Evolutionary conservation across 192 early-diverging fungal species (phyloP), one percentile per base, ranked within the genome.

Genomic region (Coemansia sp.): DNA sequence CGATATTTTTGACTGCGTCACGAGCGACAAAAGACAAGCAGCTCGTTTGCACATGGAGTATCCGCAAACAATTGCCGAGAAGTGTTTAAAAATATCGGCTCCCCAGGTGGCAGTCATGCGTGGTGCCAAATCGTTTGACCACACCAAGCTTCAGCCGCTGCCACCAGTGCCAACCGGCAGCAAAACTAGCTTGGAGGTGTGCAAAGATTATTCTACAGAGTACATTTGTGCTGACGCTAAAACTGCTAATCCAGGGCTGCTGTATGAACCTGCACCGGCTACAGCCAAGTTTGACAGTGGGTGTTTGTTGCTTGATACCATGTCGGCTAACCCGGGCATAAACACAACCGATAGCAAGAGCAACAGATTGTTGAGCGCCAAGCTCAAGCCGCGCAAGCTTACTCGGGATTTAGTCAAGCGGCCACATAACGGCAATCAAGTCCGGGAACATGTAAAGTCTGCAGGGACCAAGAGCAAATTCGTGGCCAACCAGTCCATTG

Each of bases 371-470:
- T 5, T 40, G n/a, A 23, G 61, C 18, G 24, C 26, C 21, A 63
- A 55, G 38, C 28, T 55, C 61, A 79, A 73, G 64, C 64, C 76
- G 14, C 67, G 71, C n/a, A 79, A 73, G 66, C 76, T 79, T 2
- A 46, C 66, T 38, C 76, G 76, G 20, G 64, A 58, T 21, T 20
- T 53, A 0, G 34, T 25, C 10, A 66, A 61, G 57, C 71, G 58
- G 25, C 14, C 60, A 9, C 25, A n/a, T 20, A 12, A 0, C 18
- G 21, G 23, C 66, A 36, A 10, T 21, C 56, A 23, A n/a, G 17
- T 5, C 53, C 15, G 31, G 12, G 26, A 61, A 17, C 50, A 20
- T n/a, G 24, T 18, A 17, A 9, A 15, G 14, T 20, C 9, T 17
- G 7, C 12, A 11, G 28, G 26, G 7, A 15, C 59, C 6, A 49